Conservation (phyloP, 306 rosid genomes). For the Datisca glomerata region DNA sequence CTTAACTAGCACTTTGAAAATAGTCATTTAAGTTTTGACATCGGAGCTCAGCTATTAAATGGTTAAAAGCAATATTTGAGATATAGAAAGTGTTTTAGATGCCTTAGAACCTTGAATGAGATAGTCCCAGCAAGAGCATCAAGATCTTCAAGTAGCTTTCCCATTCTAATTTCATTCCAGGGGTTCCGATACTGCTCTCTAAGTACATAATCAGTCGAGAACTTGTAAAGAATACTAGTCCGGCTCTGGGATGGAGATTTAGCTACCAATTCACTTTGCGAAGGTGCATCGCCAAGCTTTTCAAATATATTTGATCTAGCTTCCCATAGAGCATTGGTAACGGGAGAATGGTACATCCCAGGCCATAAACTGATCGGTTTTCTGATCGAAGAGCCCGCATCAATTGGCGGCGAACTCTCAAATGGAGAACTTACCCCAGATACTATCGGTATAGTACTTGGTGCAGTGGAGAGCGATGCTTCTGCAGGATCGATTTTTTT, state of each 20-base stretch:
- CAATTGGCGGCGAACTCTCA: constrained; percentile 20
- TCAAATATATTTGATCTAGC: constrained; percentile 54
- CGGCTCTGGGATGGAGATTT: constrained; percentile 52
- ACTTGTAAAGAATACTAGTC: constrained; percentile 47
- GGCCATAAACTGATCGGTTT: constrained; percentile 65
- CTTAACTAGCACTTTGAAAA: too few relatives aligned
- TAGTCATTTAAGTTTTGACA: too few relatives aligned
- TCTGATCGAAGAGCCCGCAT: constrained; percentile 57
- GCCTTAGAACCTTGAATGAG: constrained; percentile 48
- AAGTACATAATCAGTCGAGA: constrained; percentile 53
- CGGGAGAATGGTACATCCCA: constrained; percentile 67
- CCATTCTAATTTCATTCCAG: constrained; percentile 63
- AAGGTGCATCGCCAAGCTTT: constrained; percentile 7
- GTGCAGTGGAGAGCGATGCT: neutral
- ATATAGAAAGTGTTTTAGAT: neutral
- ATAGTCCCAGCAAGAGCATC: constrained; percentile 90
- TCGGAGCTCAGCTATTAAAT: too few relatives aligned
- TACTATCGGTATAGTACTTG: constrained; percentile 4
- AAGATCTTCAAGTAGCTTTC: constrained; percentile 77
- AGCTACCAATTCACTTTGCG: constrained; percentile 9
- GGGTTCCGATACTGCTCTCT: constrained; percentile 82
- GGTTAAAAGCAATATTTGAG: neutral
- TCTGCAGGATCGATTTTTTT: neutral
- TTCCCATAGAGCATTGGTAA: constrained; percentile 80
- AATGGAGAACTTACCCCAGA: constrained; percentile 6